Base-by-base conservation (phyloP, 768 basidiomycete genomes). In the Termitomyces sp. region DNA sequence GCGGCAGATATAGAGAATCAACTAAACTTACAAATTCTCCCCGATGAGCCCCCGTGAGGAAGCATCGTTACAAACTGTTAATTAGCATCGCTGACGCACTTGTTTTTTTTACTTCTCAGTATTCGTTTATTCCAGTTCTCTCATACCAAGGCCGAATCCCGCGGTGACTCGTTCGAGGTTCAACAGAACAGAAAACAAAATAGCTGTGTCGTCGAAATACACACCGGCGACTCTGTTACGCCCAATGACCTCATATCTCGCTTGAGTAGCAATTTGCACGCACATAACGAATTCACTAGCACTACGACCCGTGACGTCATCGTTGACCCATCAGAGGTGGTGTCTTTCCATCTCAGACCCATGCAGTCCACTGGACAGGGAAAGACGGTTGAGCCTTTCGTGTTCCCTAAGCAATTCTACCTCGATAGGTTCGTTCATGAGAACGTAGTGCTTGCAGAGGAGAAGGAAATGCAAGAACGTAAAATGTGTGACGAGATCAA, bases 381-480 rank as follows among this genome's bases (percentile, higher is more conserved):
- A 29, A 71, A 68, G 56, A 60, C 68, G 2, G 59, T 67, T 1
- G 74, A 78, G 36, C 70, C 72, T 2, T 85, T 91, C 59, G 67
- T 65, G 13, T 93, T 79, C 60, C 89, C 90, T 2, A 81, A 79
- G 59, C 72, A 74, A 18, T 72, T 93, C 44, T 90, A 82, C 64
- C 72, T 92, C 43, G 91, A 93, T 63, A 81, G 84, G 48, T 93
- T 90, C 60, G 59, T 91, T 58, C 74, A 74, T 46, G 75, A 77
- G 47, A 89, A 88, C 39, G 60, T 80, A 4, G 74, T 75, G n/a
- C 27, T 77, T 16, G 69, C 72, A 2, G 70, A 75, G 46, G 61
- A 71, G 50, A 79, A 76, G 53, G 60, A 72, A 32, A 57, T 50
- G 11, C 41, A 63, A 40, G 72, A 79, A 58, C 62, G 68, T 12